Percentiles rank a stretch among this genome's conserved stretches.
Conservation (phyloP, 257 asterid species). For the Scutellaria galericulata region DNA sequence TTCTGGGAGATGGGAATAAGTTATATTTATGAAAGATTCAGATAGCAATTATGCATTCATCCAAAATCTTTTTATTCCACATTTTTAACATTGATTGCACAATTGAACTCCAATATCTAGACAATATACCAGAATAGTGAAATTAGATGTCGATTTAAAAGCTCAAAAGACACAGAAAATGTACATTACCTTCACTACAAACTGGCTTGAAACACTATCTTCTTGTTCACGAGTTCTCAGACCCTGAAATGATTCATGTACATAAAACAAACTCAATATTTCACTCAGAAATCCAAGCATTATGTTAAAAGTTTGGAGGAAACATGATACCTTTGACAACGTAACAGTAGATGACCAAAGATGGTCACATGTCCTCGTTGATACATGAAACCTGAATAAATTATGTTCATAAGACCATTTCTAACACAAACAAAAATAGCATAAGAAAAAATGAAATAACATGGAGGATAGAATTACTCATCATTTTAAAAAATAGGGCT, state of each 20-base stretch:
- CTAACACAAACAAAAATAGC: slow-evolving; percentile 3
- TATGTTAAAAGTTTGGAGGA: slow-evolving; percentile 21
- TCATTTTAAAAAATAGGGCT: neutral
- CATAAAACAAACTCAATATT: slow-evolving; percentile 22
- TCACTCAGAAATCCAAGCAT: slow-evolving; percentile 25
- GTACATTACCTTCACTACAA: slow-evolving; percentile 69
- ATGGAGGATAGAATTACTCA: neutral
- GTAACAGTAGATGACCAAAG: slow-evolving; percentile 74
- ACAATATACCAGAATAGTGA: neutral
- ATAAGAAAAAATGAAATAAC: neutral
- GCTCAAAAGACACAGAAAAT: slow-evolving; percentile 2
- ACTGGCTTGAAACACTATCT: slow-evolving; percentile 87
- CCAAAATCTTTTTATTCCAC: neutral
- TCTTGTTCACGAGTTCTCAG: slow-evolving; percentile 90
- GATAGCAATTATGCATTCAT: slow-evolving; percentile 4
- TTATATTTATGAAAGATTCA: slow-evolving; percentile 7
- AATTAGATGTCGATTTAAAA: neutral
- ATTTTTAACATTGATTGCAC: neutral
- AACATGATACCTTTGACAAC: slow-evolving; percentile 72
- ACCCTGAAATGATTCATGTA: slow-evolving; percentile 56
- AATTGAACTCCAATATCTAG: slow-evolving; percentile 1
- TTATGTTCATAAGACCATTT: slow-evolving; percentile 25
- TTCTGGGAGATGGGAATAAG: neutral
- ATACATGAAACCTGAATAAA: slow-evolving; percentile 70
- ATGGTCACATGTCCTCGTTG: slow-evolving; percentile 80